Percentiles rank a stretch among this genome's conserved stretches.
Conservation (phyloP, 202 grass and related monocot species). For the Zizania palustris region DNA sequence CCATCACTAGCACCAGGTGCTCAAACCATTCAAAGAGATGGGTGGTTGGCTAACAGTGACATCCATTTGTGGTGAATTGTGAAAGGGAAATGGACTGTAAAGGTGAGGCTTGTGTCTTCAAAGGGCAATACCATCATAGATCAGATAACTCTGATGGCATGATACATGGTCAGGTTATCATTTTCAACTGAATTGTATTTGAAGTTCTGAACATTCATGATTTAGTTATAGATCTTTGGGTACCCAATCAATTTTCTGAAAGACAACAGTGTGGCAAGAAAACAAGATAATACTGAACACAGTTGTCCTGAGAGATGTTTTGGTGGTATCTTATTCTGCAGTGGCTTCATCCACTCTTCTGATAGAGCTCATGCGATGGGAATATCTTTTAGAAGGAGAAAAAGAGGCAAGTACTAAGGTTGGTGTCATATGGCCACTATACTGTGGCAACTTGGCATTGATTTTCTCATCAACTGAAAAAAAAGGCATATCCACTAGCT, state of each 20-base stretch:
- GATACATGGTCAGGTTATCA: not conserved
- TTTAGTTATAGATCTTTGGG: slow-evolving; percentile 20
- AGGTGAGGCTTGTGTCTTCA: slow-evolving; percentile 30
- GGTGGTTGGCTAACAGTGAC: slow-evolving; percentile 81
- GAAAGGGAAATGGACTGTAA: slow-evolving; percentile 35
- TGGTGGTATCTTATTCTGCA: slow-evolving; percentile 7
- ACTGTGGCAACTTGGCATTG: slow-evolving; percentile 39
- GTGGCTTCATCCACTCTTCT: slow-evolving; percentile 23
- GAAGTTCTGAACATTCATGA: not conserved
- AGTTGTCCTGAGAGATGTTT: not conserved
- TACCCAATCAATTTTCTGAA: slow-evolving; percentile 1
- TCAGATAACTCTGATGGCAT: slow-evolving; percentile 7
- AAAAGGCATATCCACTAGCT: slow-evolving; percentile 35
- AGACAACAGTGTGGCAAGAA: slow-evolving; percentile 9
- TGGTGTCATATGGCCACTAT: slow-evolving; percentile 29
- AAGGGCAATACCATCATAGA: slow-evolving; percentile 29
- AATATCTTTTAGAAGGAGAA: slow-evolving; percentile 26
- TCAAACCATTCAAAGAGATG: slow-evolving; percentile 59
- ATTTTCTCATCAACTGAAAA: slow-evolving; percentile 34
- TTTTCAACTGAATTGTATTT: slow-evolving; percentile 18
- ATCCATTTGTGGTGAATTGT: slow-evolving; percentile 54
- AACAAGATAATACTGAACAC: not conserved
- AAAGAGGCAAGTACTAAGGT: slow-evolving; percentile 13
- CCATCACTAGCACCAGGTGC: slow-evolving; percentile 70
- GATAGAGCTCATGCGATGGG: slow-evolving; percentile 22